A percentile compares a stretch with the other conserved stretches of the same genome.
These are phyloP conservation scores for Penicillium sp. DNA, from an alignment of 2,329 filamentous ascomycete species.

Conservation along the genomic window DNA sequence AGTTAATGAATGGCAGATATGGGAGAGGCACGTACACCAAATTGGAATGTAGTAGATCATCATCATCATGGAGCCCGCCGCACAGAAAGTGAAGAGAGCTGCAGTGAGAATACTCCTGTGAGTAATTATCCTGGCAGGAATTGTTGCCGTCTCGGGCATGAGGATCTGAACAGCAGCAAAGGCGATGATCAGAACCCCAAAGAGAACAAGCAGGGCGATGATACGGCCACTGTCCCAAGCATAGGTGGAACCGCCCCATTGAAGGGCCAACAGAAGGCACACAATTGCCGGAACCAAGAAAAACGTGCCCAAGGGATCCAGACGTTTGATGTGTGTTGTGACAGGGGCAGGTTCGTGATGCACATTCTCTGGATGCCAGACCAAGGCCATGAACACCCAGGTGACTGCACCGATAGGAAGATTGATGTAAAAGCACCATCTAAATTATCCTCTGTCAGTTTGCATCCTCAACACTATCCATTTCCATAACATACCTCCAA, in stretches of 20 bases:
- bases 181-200: constrained; percentile 30
- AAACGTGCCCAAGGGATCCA: constrained; percentile 36
- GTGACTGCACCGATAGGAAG: constrained; percentile 40
- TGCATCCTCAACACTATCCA: background rate
- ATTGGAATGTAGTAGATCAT: constrained; percentile 43
- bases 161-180: constrained; percentile 47
- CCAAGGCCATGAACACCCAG: constrained; percentile 33
- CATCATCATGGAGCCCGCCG: constrained; percentile 38
- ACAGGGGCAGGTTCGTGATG: constrained; percentile 34
- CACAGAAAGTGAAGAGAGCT: constrained; percentile 34
- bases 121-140: constrained; percentile 49
- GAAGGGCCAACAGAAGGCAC: constrained; percentile 22
- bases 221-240: constrained; percentile 22
- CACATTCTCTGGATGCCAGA: constrained; percentile 47
- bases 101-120: constrained; percentile 41
- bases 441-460: background rate
- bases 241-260: constrained; percentile 24
- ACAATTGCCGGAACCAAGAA: constrained; percentile 27
- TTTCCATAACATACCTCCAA: constrained; percentile 15
- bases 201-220: constrained; percentile 21
- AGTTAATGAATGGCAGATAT: background rate
- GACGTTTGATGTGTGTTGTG: constrained; percentile 11
- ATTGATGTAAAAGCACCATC: constrained; percentile 45
- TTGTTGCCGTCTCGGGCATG: constrained; percentile 47
- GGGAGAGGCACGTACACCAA: constrained; percentile 24